Evolutionary conservation across 208 protist species (phyloP).

Genomic region (Acanthamoeba castellanii): DNA sequence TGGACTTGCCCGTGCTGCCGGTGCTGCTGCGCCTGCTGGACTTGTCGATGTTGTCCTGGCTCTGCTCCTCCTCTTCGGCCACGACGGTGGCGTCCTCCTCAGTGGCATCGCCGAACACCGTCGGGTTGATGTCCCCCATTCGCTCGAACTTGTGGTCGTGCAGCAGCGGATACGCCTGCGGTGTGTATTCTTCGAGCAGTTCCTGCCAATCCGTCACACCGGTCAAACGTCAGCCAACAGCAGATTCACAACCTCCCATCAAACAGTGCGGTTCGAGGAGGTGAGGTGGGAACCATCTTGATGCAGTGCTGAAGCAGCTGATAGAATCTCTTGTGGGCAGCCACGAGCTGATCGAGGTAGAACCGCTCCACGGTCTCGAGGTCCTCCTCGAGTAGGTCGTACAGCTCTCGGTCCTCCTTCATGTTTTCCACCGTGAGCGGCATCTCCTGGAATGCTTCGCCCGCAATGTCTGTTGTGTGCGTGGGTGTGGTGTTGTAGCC

Average conservation of each 20-base stretch:
- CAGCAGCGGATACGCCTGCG: background rate
- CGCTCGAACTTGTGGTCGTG: background rate
- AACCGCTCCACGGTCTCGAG: background rate
- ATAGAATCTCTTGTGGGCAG: slow-evolving; percentile 17
- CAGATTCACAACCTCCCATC: background rate
- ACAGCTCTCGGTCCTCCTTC: slow-evolving; percentile 25
- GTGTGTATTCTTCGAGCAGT: background rate
- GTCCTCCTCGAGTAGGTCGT: background rate
- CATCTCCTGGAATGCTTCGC: background rate
- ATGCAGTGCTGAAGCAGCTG: slow-evolving; percentile 21
- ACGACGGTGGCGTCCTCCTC: background rate
- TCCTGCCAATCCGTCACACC: background rate
- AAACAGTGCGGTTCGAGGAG: too few species aligned
- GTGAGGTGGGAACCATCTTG: background rate
- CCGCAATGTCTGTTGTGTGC: background rate
- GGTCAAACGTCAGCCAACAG: too few species aligned
- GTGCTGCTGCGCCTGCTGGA: background rate
- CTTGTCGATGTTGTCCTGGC: background rate
- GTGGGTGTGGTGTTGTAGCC: background rate
- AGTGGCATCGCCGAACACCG: background rate
- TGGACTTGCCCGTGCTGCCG: too few species aligned
- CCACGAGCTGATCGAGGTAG: slow-evolving; percentile 16
- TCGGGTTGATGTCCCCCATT: background rate
- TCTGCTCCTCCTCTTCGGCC: background rate
- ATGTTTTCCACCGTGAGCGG: background rate